Percentiles rank a stretch among this genome's conserved stretches.
Evolutionary conservation across 495 filamentous ascomycete genomes (phyloP).

Genomic region (Penicillium subrubescens): DNA sequence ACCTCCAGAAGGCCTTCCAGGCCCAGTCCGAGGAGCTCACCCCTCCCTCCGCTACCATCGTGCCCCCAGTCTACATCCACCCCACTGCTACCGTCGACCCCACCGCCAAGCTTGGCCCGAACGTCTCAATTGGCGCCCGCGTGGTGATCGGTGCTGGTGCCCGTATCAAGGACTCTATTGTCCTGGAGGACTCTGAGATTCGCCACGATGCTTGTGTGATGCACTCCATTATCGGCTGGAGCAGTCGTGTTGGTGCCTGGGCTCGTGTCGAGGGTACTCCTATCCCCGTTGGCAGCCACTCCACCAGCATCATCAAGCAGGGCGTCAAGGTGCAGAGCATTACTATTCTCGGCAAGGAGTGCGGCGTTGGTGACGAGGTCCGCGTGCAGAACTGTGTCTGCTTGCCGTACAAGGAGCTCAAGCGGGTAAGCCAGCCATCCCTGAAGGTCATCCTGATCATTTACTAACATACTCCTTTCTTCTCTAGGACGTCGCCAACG

Average conservation of each 20-base stretch:
- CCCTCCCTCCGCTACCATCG: constrained; percentile 81
- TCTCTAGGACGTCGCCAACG: constrained; percentile 80
- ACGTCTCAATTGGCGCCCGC: constrained; percentile 92
- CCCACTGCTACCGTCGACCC: constrained; percentile 91
- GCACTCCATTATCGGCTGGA: constrained; percentile 97
- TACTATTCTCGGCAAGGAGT: constrained; percentile 97
- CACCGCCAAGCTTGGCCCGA: constrained; percentile 93
- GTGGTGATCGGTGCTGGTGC: constrained; percentile 83
- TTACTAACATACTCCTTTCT: not conserved
- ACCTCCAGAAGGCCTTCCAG: constrained; percentile 94
- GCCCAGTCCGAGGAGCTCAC: constrained; percentile 79
- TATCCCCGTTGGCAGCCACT: constrained; percentile 84
- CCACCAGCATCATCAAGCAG: constrained; percentile 93
- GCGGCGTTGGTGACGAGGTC: constrained; percentile 90
- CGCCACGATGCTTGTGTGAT: constrained; percentile 96
- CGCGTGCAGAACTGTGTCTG: constrained; percentile 98
- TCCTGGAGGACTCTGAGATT: constrained; percentile 93
- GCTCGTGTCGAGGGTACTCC: constrained; percentile 96
- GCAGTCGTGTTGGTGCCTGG: constrained; percentile 94
- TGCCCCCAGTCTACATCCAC: constrained; percentile 96
- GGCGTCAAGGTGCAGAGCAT: constrained; percentile 99
- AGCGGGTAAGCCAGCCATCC: constrained; percentile 69
- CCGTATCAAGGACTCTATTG: constrained; percentile 93
- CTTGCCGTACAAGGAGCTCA: constrained; percentile 97
- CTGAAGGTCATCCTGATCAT: not conserved